phyloP scores from a whole-genome alignment of 2,329 filamentous ascomycete genomes.

The Dactylellina sp. region DNA sequence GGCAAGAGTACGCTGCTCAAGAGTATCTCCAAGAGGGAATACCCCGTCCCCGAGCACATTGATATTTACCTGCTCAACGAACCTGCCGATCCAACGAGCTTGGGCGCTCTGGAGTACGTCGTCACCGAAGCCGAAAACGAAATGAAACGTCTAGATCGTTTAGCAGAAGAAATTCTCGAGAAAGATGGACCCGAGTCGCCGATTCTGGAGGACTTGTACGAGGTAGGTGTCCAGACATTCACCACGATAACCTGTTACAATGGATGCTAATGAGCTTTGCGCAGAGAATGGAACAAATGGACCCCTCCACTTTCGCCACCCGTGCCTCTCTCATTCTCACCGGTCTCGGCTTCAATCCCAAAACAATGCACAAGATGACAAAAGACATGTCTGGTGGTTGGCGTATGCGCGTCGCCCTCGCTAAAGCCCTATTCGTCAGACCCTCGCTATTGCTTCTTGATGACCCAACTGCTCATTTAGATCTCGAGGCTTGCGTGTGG shows the following conservation, averaged over 20 bases:
- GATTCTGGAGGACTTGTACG: conserved; percentile 91
- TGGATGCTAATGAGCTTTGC: not conserved
- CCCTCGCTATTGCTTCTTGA: conserved; percentile 94
- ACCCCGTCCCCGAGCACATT: conserved; percentile 92
- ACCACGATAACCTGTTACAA: not conserved
- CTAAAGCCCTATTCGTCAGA: conserved; percentile 98
- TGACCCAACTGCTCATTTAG: conserved; percentile 98
- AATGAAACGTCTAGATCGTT: conserved; percentile 86
- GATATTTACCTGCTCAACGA: conserved; percentile 99
- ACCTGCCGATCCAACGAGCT: conserved; percentile 87
- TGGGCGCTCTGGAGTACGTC: conserved; percentile 96
- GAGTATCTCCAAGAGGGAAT: conserved; percentile 92
- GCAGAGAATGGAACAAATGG: conserved; percentile 98
- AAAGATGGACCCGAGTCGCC: conserved; percentile 91
- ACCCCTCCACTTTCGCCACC: conserved; percentile 95
- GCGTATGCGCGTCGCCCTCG: conserved; percentile 99
- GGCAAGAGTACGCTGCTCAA: conserved; percentile 98
- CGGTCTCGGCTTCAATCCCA: conserved; percentile 99
- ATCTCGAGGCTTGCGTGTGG: conserved; percentile 99
- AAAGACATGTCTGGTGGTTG: conserved; percentile 99
- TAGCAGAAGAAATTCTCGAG: conserved; percentile 91
- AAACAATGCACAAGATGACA: conserved; percentile 97
- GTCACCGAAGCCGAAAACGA: conserved; percentile 93
- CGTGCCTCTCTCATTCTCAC: conserved; percentile 96
- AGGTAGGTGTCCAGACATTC: conserved; percentile 71